Evolutionary conservation across 1,284 basidiomycete species (phyloP).

Genomic region (Ganoderma boninense): DNA sequence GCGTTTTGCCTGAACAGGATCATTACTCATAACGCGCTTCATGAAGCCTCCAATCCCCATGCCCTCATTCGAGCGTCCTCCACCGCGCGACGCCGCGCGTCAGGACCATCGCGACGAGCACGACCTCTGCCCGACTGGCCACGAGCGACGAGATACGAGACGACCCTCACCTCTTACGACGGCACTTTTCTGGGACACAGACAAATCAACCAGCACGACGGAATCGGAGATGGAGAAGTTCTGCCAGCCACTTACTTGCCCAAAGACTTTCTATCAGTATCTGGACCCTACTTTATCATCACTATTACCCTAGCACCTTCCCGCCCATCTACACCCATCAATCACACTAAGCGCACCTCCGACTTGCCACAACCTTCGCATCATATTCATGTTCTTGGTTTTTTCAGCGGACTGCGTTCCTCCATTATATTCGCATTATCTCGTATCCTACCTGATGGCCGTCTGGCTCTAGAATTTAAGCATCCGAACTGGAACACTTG

Average conservation of each 20-base stretch:
- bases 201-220: not conserved
- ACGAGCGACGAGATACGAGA: conserved; percentile 14
- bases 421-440: conserved; percentile 8
- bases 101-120: conserved; percentile 21
- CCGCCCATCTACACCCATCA: not conserved
- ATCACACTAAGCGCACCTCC: conserved; percentile 5
- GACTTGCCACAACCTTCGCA: not conserved
- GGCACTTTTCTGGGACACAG: conserved; percentile 1
- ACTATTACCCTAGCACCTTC: conserved; percentile 13
- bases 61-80: too few relatives aligned
- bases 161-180: conserved; percentile 7
- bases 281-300: conserved; percentile 34
- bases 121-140: conserved; percentile 16
- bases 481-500: not conserved
- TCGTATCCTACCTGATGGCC: conserved; percentile 19
- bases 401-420: conserved; percentile 11
- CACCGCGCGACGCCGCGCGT: conserved; percentile 4
- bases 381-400: conserved; percentile 7
- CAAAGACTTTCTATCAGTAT: conserved; percentile 34
- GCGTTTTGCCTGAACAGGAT: conserved; percentile 28
- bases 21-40: conserved; percentile 30
- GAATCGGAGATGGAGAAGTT: conserved; percentile 15
- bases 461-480: conserved; percentile 17
- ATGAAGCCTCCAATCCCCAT: conserved; percentile 1
- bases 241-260: conserved; percentile 23